Evolutionary conservation across 1,284 basidiomycete genomes (phyloP), one percentile per base, ranked within the genome.

Genomic region (Megacollybia platyphylla): DNA sequence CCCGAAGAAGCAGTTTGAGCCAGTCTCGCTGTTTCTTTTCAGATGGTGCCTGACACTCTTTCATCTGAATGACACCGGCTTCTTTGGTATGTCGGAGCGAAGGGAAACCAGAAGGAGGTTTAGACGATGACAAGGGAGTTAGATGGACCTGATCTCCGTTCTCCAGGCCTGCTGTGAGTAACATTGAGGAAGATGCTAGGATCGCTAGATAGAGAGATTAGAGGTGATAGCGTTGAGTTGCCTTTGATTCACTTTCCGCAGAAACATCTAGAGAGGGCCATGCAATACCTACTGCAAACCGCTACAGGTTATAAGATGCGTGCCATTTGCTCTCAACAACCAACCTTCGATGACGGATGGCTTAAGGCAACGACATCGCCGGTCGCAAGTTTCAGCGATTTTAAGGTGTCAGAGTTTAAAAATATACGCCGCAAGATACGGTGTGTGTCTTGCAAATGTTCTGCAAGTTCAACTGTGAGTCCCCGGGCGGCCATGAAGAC

Each of bases 321-420:
- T 24, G 20, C 20, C 20, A 7, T 3, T 11, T n/a, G 36, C 5
- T 38, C 9, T n/a, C 24, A 6, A 38, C 10, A 5, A 20, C 13
- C 15, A n/a, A 35, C 28, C 30, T 20, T 29, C 30, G 42, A 17
- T 40, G 11, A 32, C 28, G 29, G n/a, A 39, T 11, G 13, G 36
- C 63, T 62, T 52, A 89, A 54, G 41, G 73, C 74, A 40, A 88
- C 57, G 10, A 79, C 64, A 57, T 89, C 85, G 10, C 84, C 84
- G 26, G 85, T 80, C 43, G 65, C 73, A 7, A 84, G 53, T 59
- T 76, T 85, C 27, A 69, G 57, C 24, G 65, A 55, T 54, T 80
- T 85, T 39, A 89, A 58, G 36, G 70, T 54, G 42, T 86, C 83
- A 39, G 71, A 62, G 50, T 80, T 77, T 52, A 88, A 57, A 51